phyloP scores from a whole-genome alignment of 176 grass and related monocot genomes.

The Secale cereale region DNA sequence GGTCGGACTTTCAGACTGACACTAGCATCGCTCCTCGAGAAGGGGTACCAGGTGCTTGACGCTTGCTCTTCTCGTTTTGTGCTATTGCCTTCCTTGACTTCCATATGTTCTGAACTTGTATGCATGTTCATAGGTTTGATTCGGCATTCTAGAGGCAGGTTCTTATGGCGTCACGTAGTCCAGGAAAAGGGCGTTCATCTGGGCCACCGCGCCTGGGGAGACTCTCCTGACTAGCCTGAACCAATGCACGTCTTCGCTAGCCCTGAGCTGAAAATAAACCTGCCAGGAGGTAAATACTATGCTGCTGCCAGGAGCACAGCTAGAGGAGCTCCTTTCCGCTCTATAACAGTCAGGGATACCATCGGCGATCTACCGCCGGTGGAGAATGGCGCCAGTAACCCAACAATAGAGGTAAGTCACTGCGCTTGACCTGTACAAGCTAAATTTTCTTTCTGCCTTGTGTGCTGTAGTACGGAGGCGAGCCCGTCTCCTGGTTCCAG shows the following conservation, averaged over 20 bases:
- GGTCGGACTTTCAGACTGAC: slow-evolving; percentile 65
- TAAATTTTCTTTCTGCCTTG: slow-evolving; percentile 11
- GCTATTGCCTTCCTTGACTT: neutral
- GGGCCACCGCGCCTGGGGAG: slow-evolving; percentile 53
- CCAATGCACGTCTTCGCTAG: slow-evolving; percentile 69
- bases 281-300: slow-evolving; percentile 38
- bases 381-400: slow-evolving; percentile 55
- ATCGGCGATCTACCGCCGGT: slow-evolving; percentile 57
- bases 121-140: slow-evolving; percentile 53
- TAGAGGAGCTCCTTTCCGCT: slow-evolving; percentile 58
- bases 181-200: slow-evolving; percentile 78
- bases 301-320: slow-evolving; percentile 47
- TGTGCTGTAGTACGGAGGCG: slow-evolving; percentile 42
- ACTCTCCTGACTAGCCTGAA: slow-evolving; percentile 65
- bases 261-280: slow-evolving; percentile 54
- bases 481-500: slow-evolving; percentile 70
- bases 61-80: neutral
- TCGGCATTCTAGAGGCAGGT: slow-evolving; percentile 78
- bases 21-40: slow-evolving; percentile 51
- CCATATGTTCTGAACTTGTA: neutral
- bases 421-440: neutral
- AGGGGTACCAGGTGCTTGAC: neutral
- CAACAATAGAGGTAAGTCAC: slow-evolving; percentile 38
- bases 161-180: slow-evolving; percentile 69
- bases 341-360: slow-evolving; percentile 57